phyloP scores from a whole-genome alignment of 768 basidiomycete genomes.

The Pleurotus djamor region DNA sequence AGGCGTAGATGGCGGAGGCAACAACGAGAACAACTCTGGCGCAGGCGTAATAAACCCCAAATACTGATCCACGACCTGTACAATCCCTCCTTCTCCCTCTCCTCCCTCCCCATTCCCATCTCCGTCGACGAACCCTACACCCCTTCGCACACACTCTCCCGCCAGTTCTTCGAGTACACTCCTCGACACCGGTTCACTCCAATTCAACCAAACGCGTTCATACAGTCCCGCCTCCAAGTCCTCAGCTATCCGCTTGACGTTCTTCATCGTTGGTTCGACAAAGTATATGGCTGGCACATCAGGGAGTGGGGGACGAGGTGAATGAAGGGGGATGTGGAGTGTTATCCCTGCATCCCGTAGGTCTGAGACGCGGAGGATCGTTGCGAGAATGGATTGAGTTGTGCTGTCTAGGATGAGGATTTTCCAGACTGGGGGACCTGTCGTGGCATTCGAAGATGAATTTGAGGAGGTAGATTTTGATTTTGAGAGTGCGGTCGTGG shows the following conservation, averaged over 20 bases:
- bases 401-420: conserved; percentile 92
- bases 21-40: conserved; percentile 86
- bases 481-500: not conserved
- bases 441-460: conserved; percentile 25
- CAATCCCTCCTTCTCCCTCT: conserved; percentile 10
- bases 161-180: conserved; percentile 93
- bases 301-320: conserved; percentile 80
- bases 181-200: conserved; percentile 89
- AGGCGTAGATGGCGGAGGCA: conserved; percentile 53
- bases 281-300: conserved; percentile 99
- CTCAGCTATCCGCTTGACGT: conserved; percentile 88
- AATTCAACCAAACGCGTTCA: conserved; percentile 92
- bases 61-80: conserved; percentile 92
- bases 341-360: conserved; percentile 96
- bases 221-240: conserved; percentile 90
- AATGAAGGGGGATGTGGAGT: conserved; percentile 94
- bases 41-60: conserved; percentile 95
- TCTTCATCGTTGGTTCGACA: conserved; percentile 84
- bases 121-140: conserved; percentile 76
- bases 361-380: conserved; percentile 93
- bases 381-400: conserved; percentile 95
- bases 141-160: conserved; percentile 79
- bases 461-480: not conserved
- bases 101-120: conserved; percentile 17
- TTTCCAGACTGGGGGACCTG: conserved; percentile 91